These are phyloP conservation scores for Yamadazyma jaroonii DNA, from an alignment of 1,139 yeast genomes.

Conservation along the genomic window DNA sequence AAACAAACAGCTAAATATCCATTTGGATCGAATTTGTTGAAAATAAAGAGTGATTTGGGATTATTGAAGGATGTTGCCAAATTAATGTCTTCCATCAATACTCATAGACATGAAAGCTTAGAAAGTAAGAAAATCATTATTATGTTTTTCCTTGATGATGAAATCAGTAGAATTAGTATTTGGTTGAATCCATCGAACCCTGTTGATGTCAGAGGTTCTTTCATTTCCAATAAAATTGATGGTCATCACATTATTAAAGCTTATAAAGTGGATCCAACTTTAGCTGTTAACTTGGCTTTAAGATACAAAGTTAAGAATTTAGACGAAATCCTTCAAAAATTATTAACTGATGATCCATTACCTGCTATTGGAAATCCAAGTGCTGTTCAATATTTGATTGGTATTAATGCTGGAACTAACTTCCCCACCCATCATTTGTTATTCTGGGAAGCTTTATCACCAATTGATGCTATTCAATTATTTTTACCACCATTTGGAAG, in stretches of 20 bases:
- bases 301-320: slow-evolving; percentile 49
- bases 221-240: slow-evolving; percentile 28
- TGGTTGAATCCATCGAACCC: slow-evolving; percentile 77
- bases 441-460: slow-evolving; percentile 77
- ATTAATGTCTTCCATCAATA: slow-evolving; percentile 21
- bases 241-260: slow-evolving; percentile 47
- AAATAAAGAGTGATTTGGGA: slow-evolving; percentile 66
- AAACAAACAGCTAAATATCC: slow-evolving; percentile 65
- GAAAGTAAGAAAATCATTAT: slow-evolving; percentile 51
- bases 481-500: slow-evolving; percentile 74
- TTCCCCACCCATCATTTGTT: slow-evolving; percentile 49
- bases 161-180: slow-evolving; percentile 64
- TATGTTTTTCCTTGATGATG: slow-evolving; percentile 69
- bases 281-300: slow-evolving; percentile 70
- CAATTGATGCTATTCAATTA: slow-evolving; percentile 81
- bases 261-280: slow-evolving; percentile 64
- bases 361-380: slow-evolving; percentile 60
- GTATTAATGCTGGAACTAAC: slow-evolving; percentile 38
- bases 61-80: slow-evolving; percentile 54
- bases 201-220: slow-evolving; percentile 37
- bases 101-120: slow-evolving; percentile 22
- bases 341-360: slow-evolving; percentile 57
- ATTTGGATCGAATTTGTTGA: slow-evolving; percentile 76
- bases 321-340: slow-evolving; percentile 42
- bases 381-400: slow-evolving; percentile 60